Evolutionary conservation across 495 filamentous ascomycete genomes (phyloP).

Genomic region (Tuber melanosporum): DNA sequence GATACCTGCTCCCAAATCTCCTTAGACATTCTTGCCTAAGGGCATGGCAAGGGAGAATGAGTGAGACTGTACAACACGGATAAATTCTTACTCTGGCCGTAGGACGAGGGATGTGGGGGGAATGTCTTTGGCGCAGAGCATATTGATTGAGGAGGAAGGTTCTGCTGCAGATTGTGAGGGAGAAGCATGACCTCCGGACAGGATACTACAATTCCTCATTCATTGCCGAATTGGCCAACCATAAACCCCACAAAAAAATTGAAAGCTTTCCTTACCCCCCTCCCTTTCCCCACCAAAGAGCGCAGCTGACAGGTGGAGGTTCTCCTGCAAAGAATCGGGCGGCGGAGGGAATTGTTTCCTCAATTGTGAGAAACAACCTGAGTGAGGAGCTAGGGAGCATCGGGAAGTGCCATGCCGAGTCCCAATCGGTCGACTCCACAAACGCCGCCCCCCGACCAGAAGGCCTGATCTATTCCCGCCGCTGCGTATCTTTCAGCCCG

Average conservation of each 20-base stretch:
- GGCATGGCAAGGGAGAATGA: background rate
- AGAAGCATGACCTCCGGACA: background rate
- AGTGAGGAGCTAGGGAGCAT: background rate
- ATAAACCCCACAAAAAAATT: background rate
- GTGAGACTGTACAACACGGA: background rate
- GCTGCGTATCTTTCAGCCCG: background rate
- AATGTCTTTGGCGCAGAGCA: background rate
- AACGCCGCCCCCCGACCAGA: background rate
- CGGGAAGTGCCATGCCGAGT: background rate
- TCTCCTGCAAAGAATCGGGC: background rate
- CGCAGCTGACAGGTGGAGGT: background rate
- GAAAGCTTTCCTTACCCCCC: background rate
- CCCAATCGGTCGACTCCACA: background rate
- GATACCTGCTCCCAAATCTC: background rate
- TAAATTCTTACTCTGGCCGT: background rate
- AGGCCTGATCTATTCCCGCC: background rate
- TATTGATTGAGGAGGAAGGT: background rate
- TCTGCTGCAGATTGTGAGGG: background rate
- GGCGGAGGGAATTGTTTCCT: background rate
- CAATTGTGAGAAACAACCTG: background rate
- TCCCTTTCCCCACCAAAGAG: background rate
- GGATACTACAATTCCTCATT: background rate
- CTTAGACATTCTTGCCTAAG: background rate
- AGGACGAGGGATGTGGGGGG: background rate
- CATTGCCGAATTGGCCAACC: background rate